Conservation (phyloP, 805 yeast species). For the Cyberlindnera mycetangii region DNA sequence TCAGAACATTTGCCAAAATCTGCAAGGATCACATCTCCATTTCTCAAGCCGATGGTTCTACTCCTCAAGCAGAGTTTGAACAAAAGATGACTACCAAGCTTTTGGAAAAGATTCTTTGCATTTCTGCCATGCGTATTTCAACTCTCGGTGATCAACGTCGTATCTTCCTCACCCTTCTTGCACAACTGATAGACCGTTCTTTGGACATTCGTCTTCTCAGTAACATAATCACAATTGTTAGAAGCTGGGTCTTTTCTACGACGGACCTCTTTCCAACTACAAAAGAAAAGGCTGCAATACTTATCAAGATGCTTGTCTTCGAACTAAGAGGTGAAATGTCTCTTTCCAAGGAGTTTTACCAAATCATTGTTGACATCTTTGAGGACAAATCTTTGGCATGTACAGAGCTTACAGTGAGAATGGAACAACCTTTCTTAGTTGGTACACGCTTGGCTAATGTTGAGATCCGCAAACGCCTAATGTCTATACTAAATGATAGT, state of each 20-base stretch:
- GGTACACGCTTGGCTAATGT: slow-evolving; percentile 87
- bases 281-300: slow-evolving; percentile 92
- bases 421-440: slow-evolving; percentile 94
- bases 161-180: slow-evolving; percentile 78
- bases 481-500: slow-evolving; percentile 75
- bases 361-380: slow-evolving; percentile 83
- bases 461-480: slow-evolving; percentile 67
- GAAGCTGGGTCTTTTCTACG: slow-evolving; percentile 86
- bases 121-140: slow-evolving; percentile 78
- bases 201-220: slow-evolving; percentile 70
- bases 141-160: slow-evolving; percentile 92
- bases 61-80: slow-evolving; percentile 54
- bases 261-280: slow-evolving; percentile 87
- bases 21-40: slow-evolving; percentile 82
- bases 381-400: slow-evolving; percentile 73
- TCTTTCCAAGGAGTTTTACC: slow-evolving; percentile 73
- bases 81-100: slow-evolving; percentile 76
- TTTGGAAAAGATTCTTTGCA: slow-evolving; percentile 70
- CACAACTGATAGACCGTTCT: slow-evolving; percentile 87
- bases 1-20: slow-evolving; percentile 85
- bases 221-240: slow-evolving; percentile 73
- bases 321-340: slow-evolving; percentile 85
- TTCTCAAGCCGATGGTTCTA: slow-evolving; percentile 37
- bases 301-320: slow-evolving; percentile 90
- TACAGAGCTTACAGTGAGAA: slow-evolving; percentile 86